Conservation (phyloP, 768 basidiomycete species). For the Suillus hirtellus region DNA sequence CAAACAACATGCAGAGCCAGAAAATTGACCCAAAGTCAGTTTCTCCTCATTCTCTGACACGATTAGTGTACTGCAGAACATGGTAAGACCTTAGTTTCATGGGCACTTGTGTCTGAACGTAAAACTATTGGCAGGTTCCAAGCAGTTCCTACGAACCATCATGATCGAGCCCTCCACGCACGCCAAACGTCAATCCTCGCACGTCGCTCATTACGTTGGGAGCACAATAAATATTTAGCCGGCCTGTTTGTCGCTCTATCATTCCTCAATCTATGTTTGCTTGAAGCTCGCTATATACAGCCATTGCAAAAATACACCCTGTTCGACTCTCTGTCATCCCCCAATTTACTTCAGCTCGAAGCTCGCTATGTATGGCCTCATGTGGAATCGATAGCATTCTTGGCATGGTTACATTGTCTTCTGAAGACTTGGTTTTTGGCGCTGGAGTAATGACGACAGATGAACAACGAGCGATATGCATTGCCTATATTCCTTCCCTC, state of each 20-base stretch:
- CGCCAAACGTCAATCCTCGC: constrained; percentile 14
- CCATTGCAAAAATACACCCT: neutral
- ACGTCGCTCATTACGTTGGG: neutral
- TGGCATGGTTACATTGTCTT: constrained; percentile 23
- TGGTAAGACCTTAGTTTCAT: neutral
- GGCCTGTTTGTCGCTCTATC: constrained; percentile 17
- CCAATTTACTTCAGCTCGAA: constrained; percentile 12
- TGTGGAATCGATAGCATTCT: constrained; percentile 18
- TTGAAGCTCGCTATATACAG: neutral
- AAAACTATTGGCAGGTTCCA: neutral
- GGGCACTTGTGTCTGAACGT: neutral
- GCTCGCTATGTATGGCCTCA: constrained; percentile 15
- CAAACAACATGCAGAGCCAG: neutral
- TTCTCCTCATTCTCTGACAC: neutral
- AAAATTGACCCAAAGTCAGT: neutral
- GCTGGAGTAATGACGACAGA: constrained; percentile 17
- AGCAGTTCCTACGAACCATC: neutral
- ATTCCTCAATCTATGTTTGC: constrained; percentile 9
- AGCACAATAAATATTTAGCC: neutral
- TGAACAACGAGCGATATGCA: constrained; percentile 15
- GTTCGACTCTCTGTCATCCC: neutral
- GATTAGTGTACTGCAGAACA: neutral
- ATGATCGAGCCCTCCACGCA: constrained; percentile 12
- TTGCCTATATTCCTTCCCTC: constrained; percentile 20
- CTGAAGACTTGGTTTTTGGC: neutral